Evolutionary conservation across 495 filamentous ascomycete species (phyloP).

Genomic region (Haplographium delicatum): DNA sequence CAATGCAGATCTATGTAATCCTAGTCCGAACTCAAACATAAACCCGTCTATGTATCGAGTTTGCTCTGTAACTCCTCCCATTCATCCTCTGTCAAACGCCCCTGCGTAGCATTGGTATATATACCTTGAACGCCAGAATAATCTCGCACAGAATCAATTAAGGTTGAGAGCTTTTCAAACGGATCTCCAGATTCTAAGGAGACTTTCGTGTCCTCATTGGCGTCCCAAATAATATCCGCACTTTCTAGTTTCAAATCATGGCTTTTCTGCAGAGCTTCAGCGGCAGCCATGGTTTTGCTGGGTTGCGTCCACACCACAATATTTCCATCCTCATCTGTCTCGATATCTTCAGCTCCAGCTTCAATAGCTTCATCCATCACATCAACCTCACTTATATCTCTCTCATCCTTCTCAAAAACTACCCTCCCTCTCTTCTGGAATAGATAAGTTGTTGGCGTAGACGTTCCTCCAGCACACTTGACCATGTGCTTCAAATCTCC

Average conservation of each 20-base stretch:
- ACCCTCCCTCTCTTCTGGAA: slow-evolving; percentile 76
- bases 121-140: slow-evolving; percentile 62
- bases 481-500: slow-evolving; percentile 63
- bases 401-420: slow-evolving; percentile 58
- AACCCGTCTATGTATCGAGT: slow-evolving; percentile 31
- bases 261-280: slow-evolving; percentile 51
- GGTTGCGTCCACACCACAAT: slow-evolving; percentile 74
- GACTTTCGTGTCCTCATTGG: slow-evolving; percentile 73
- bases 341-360: slow-evolving; percentile 76
- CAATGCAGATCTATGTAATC: no score
- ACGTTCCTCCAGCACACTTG: slow-evolving; percentile 61
- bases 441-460: slow-evolving; percentile 71
- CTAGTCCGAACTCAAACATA: no score
- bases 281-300: slow-evolving; percentile 57
- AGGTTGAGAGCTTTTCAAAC: slow-evolving; percentile 45
- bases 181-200: slow-evolving; percentile 41
- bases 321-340: slow-evolving; percentile 61
- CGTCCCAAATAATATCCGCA: slow-evolving; percentile 78
- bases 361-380: slow-evolving; percentile 82
- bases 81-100: slow-evolving; percentile 36
- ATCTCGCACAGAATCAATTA: slow-evolving; percentile 50
- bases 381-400: slow-evolving; percentile 57
- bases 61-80: slow-evolving; percentile 47
- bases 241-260: slow-evolving; percentile 59
- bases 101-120: slow-evolving; percentile 55